A percentile compares a stretch with the other conserved stretches of the same genome.
These are phyloP conservation scores for Sporothrix phasma DNA, from an alignment of 2,329 filamentous ascomycete genomes.

Conservation along the genomic window DNA sequence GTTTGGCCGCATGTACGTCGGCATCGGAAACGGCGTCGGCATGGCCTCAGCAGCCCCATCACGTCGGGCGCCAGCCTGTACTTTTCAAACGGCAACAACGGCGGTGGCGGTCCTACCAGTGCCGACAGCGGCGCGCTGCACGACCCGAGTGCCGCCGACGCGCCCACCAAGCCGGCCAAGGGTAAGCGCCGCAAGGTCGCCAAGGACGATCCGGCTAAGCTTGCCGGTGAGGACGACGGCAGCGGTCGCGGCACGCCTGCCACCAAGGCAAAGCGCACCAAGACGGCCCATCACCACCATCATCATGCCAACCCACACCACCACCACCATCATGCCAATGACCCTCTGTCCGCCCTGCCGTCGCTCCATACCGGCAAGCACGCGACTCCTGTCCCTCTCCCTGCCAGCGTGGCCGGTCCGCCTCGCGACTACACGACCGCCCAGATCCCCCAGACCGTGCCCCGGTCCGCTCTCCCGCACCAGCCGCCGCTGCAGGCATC, in stretches of 20 bases:
- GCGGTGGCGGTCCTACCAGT: conserved; percentile 19
- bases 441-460: conserved; percentile 37
- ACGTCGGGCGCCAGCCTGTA: conserved; percentile 34
- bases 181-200: conserved; percentile 54
- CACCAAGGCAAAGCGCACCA: conserved; percentile 53
- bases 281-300: conserved; percentile 56
- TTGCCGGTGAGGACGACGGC: conserved; percentile 62
- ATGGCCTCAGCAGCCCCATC: conserved; percentile 41
- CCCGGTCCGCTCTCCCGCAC: conserved; percentile 26
- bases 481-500: not conserved
- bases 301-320: conserved; percentile 51
- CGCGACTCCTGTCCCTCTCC: conserved; percentile 35
- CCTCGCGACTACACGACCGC: conserved; percentile 26
- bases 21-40: conserved; percentile 58
- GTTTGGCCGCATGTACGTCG: conserved; percentile 88
- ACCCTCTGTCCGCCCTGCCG: conserved; percentile 32
- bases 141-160: conserved; percentile 34
- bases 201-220: conserved; percentile 62
- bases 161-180: conserved; percentile 32
- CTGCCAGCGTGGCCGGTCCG: conserved; percentile 26
- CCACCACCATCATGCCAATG: conserved; percentile 40
- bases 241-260: conserved; percentile 53
- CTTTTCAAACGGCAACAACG: conserved; percentile 30
- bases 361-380: conserved; percentile 43
- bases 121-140: conserved; percentile 33